Evolutionary conservation across 148 eudicot genomes (phyloP).

Genomic region (Heliosperma pusillum): DNA sequence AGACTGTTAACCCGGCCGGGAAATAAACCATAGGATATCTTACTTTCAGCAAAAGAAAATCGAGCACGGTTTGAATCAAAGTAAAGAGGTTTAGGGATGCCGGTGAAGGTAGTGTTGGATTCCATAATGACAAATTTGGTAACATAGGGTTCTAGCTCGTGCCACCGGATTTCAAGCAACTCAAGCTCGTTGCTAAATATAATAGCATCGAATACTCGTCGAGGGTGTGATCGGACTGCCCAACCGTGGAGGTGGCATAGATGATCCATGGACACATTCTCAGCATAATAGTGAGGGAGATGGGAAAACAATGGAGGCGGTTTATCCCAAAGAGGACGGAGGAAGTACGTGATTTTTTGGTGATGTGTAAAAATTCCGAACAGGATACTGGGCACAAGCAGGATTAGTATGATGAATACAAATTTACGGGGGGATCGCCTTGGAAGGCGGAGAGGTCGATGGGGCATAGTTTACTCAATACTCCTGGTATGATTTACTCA

Average conservation of each 20-base stretch:
- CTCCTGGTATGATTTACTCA: neutral
- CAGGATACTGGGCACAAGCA: conserved; percentile 44
- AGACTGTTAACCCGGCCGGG: conserved; percentile 36
- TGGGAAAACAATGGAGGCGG: conserved; percentile 59
- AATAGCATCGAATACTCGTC: conserved; percentile 69
- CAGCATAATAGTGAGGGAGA: conserved; percentile 79
- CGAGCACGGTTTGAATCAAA: conserved; percentile 46
- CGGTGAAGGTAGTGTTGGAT: conserved; percentile 82
- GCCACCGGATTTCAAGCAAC: conserved; percentile 82
- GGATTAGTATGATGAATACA: conserved; percentile 37
- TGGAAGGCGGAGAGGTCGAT: conserved; percentile 38
- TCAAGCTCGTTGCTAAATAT: conserved; percentile 86
- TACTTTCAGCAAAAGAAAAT: conserved; percentile 60
- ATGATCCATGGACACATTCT: conserved; percentile 67
- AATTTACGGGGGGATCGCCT: conserved; percentile 41
- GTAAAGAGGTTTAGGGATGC: conserved; percentile 70
- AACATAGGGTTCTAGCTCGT: conserved; percentile 62
- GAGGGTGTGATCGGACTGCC: conserved; percentile 66
- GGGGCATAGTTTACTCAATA: conserved; percentile 43
- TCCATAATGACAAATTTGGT: conserved; percentile 78
- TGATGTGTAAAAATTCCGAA: conserved; percentile 36
- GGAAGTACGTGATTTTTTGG: conserved; percentile 65
- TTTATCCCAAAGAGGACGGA: conserved; percentile 88
- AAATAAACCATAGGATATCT: conserved; percentile 50
- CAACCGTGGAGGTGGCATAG: conserved; percentile 83